Evolutionary conservation across 208 protist species (phyloP).

Genomic region (Trypanosoma congolense): DNA sequence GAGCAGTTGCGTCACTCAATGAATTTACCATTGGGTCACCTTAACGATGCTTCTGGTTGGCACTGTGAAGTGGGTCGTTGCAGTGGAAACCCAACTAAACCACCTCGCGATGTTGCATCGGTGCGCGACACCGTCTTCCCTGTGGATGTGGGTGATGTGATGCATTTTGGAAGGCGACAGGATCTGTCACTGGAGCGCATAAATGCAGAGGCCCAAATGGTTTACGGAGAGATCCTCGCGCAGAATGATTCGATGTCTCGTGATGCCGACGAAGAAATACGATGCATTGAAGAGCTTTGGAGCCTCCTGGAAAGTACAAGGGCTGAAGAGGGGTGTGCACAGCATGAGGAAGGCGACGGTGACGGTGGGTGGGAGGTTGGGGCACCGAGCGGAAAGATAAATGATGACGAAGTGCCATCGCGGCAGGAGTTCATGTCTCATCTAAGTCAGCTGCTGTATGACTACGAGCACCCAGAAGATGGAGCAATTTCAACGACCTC

Average conservation of each 20-base stretch:
- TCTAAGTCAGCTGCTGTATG: slow-evolving; percentile 6
- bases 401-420: slow-evolving; percentile 6
- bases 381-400: not conserved
- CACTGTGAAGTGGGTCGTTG: not conserved
- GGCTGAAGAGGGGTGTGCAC: not conserved
- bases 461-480: slow-evolving; percentile 8
- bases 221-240: slow-evolving; percentile 30
- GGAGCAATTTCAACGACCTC: not conserved
- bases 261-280: slow-evolving; percentile 37
- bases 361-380: not conserved
- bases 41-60: slow-evolving; percentile 2
- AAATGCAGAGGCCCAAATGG: slow-evolving; percentile 32
- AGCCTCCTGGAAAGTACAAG: slow-evolving; percentile 17
- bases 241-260: slow-evolving; percentile 35
- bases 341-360: not conserved
- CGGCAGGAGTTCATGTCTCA: slow-evolving; percentile 10
- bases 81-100: not conserved
- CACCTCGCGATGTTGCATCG: not conserved
- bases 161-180: slow-evolving; percentile 53
- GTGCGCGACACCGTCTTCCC: slow-evolving; percentile 35
- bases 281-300: slow-evolving; percentile 22
- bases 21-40: not conserved
- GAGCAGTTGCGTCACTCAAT: slow-evolving; percentile 5
- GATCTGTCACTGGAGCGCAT: slow-evolving; percentile 49
- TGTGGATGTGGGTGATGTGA: slow-evolving; percentile 44